These are phyloP conservation scores for Tylopilus rubrobrunneus DNA, from an alignment of 768 basidiomycete species.

Conservation along the genomic window DNA sequence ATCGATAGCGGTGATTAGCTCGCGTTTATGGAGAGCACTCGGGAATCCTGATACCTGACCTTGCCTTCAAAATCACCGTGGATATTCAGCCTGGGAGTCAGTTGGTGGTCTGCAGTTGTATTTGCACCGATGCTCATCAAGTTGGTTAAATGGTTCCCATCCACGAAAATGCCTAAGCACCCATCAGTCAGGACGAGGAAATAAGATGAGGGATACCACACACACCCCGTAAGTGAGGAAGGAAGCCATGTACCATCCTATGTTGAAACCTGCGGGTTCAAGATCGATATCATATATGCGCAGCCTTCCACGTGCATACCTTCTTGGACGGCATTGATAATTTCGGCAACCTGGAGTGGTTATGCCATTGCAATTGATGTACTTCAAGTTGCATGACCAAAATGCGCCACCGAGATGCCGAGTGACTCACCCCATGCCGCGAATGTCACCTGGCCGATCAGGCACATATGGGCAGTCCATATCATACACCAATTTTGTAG, in stretches of 20 bases:
- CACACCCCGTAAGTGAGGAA: conserved; percentile 13
- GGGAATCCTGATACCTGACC: not conserved
- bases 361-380: conserved; percentile 14
- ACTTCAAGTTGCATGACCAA: conserved; percentile 4
- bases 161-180: conserved; percentile 18
- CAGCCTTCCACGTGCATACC: not conserved
- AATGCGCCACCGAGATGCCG: not conserved
- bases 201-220: not conserved
- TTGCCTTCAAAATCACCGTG: conserved; percentile 22
- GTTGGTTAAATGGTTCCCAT: conserved; percentile 25
- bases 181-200: not conserved
- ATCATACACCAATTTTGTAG: conserved; percentile 19
- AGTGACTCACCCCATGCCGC: conserved; percentile 20
- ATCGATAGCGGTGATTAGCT: not conserved
- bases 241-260: conserved; percentile 14
- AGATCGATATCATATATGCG: not conserved
- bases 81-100: conserved; percentile 15
- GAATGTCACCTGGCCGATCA: conserved; percentile 11
- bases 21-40: not conserved
- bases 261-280: conserved; percentile 17
- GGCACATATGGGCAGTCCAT: conserved; percentile 6
- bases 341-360: conserved; percentile 8
- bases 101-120: conserved; percentile 2
- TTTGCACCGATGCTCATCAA: conserved; percentile 24
- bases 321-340: conserved; percentile 21